These are phyloP conservation scores for Suillus americanus DNA, from an alignment of 768 basidiomycete genomes.

Conservation along the genomic window DNA sequence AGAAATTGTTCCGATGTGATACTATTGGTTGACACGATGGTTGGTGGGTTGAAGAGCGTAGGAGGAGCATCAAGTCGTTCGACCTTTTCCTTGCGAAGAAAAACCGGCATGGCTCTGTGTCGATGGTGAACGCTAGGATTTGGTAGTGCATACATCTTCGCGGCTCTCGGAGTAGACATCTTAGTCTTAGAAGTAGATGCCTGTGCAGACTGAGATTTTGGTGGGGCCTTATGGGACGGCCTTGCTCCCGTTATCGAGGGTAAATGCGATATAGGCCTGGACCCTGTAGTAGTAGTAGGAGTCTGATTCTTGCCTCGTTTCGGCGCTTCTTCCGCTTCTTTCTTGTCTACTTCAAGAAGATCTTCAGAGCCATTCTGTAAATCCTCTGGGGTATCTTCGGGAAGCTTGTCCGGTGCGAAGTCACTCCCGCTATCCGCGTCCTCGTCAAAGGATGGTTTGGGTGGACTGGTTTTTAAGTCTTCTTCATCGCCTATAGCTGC, in stretches of 20 bases:
- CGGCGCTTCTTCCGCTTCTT: conserved; percentile 18
- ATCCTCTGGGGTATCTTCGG: conserved; percentile 27
- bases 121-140: conserved; percentile 70
- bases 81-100: conserved; percentile 45
- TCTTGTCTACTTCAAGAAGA: conserved; percentile 28
- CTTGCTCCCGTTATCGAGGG: conserved; percentile 16
- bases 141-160: conserved; percentile 56
- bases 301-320: conserved; percentile 12
- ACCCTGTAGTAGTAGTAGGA: neutral
- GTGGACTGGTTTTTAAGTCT: conserved; percentile 37
- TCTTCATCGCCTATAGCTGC: conserved; percentile 34
- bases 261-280: neutral
- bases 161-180: conserved; percentile 15
- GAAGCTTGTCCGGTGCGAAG: conserved; percentile 44
- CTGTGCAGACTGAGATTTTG: conserved; percentile 10
- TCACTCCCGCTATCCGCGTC: conserved; percentile 50
- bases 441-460: conserved; percentile 25
- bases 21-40: conserved; percentile 50
- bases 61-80: conserved; percentile 61
- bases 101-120: conserved; percentile 66
- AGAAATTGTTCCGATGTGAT: conserved; percentile 50
- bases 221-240: conserved; percentile 21
- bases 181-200: conserved; percentile 10
- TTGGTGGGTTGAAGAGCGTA: conserved; percentile 44
- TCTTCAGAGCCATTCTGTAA: conserved; percentile 32